These are phyloP conservation scores for Zizania latifolia DNA, from an alignment of 176 grass and related monocot genomes.

Conservation along the genomic window DNA sequence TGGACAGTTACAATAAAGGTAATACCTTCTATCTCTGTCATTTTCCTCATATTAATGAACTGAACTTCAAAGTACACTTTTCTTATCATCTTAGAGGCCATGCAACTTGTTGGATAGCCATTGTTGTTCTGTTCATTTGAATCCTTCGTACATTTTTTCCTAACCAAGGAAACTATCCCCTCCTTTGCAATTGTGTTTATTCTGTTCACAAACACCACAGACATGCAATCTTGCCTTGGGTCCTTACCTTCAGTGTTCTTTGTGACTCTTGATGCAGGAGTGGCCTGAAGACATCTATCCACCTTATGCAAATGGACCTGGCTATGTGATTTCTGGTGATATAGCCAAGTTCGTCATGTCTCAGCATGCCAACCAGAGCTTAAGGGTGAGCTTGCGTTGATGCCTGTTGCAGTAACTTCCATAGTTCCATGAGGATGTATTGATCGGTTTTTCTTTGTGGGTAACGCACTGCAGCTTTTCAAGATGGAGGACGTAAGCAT, in stretches of 20 bases:
- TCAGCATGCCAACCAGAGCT: slow-evolving; percentile 66
- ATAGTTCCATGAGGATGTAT: slow-evolving; percentile 22
- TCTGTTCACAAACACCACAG: not conserved
- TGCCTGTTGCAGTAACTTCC: not conserved
- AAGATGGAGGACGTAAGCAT: slow-evolving; percentile 99
- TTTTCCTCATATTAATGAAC: not conserved
- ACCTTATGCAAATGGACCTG: slow-evolving; percentile 87
- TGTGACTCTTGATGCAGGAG: slow-evolving; percentile 44
- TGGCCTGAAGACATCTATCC: slow-evolving; percentile 97
- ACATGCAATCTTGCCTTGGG: not conserved
- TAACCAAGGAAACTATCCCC: not conserved
- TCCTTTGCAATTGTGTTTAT: not conserved
- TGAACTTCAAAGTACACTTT: not conserved
- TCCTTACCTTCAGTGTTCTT: not conserved
- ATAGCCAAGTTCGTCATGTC: slow-evolving; percentile 75
- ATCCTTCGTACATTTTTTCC: not conserved
- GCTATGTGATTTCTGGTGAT: slow-evolving; percentile 82
- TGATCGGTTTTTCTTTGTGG: not conserved
- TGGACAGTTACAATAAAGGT: slow-evolving; percentile 91
- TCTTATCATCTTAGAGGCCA: not conserved
- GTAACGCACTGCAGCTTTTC: slow-evolving; percentile 66
- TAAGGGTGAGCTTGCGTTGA: slow-evolving; percentile 50
- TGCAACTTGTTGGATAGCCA: not conserved
- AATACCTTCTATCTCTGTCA: not conserved
- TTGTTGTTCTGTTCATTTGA: not conserved